Evolutionary conservation across 257 asterid genomes (phyloP).

Genomic region (Hygrophila difformis): DNA sequence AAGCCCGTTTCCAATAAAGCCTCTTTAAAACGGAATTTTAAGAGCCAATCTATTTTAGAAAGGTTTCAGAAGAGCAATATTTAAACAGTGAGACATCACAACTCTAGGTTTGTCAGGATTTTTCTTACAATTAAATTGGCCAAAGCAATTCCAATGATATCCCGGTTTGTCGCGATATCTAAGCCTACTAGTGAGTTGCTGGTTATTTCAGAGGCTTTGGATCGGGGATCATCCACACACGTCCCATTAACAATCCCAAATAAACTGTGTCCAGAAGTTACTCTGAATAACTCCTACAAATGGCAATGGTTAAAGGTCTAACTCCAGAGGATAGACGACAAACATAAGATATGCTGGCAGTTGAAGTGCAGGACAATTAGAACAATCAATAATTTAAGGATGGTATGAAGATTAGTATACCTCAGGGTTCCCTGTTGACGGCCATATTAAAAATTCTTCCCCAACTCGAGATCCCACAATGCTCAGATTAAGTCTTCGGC

Average conservation of each 20-base stretch:
- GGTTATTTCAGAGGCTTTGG: slow-evolving; percentile 64
- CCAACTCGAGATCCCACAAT: slow-evolving; percentile 95
- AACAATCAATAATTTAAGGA: neutral
- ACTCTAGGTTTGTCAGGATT: neutral
- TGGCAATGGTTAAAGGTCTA: neutral
- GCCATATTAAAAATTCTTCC: slow-evolving; percentile 97
- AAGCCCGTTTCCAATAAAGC: slow-evolving; percentile 76
- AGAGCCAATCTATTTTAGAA: slow-evolving; percentile 8
- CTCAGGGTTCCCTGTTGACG: slow-evolving; percentile 81
- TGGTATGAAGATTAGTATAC: slow-evolving; percentile 33
- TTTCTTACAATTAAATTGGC: slow-evolving; percentile 65
- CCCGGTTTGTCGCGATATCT: slow-evolving; percentile 61
- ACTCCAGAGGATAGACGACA: slow-evolving; percentile 3
- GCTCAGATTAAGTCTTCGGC: slow-evolving; percentile 78
- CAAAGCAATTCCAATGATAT: slow-evolving; percentile 61
- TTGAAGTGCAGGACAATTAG: too few relatives aligned
- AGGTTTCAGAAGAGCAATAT: neutral
- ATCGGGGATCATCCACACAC: slow-evolving; percentile 61
- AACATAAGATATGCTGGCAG: too few relatives aligned
- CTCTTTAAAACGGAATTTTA: too few relatives aligned
- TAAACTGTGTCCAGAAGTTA: slow-evolving; percentile 59
- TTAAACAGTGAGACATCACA: neutral
- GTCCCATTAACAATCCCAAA: slow-evolving; percentile 59
- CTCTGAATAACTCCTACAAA: slow-evolving; percentile 55
- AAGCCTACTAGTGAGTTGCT: slow-evolving; percentile 54